Evolutionary conservation across 1,139 yeast genomes (phyloP).

Genomic region (Candida gigantensis): DNA sequence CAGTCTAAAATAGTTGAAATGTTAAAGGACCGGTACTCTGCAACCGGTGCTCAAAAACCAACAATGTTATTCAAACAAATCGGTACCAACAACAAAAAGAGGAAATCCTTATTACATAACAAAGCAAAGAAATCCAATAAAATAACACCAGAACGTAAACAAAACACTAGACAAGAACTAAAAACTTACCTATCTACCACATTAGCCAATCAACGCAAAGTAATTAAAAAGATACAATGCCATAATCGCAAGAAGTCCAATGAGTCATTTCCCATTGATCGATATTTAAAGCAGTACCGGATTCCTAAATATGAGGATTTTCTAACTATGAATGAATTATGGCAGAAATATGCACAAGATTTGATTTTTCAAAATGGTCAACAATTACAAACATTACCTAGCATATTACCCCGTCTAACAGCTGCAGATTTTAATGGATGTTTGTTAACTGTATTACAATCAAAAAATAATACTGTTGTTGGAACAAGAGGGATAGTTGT

Average conservation of each 20-base stretch:
- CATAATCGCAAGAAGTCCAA: conserved; percentile 21
- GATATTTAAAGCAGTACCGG: conserved; percentile 32
- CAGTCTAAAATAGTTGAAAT: conserved; percentile 48
- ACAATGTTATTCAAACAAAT: conserved; percentile 37
- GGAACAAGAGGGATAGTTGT: conserved; percentile 79
- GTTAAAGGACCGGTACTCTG: conserved; percentile 56
- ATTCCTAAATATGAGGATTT: conserved; percentile 59
- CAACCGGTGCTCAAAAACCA: conserved; percentile 61
- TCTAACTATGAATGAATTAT: conserved; percentile 50
- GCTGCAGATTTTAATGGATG: conserved; percentile 89
- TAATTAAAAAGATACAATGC: conserved; percentile 34
- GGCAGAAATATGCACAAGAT: conserved; percentile 63
- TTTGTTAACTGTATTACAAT: conserved; percentile 55
- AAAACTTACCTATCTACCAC: conserved; percentile 42
- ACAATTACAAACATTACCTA: conserved; percentile 19
- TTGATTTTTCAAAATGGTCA: conserved; percentile 41
- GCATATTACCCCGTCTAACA: conserved; percentile 56
- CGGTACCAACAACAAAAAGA: conserved; percentile 12
- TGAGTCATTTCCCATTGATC: conserved; percentile 26
- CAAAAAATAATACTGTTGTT: conserved; percentile 57
- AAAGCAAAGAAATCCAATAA: conserved; percentile 12
- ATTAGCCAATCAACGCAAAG: conserved; percentile 37
- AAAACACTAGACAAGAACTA: conserved; percentile 46
- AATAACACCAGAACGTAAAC: conserved; percentile 20
- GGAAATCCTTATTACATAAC: conserved; percentile 21